Percentiles rank a stretch among this genome's conserved stretches.
These are phyloP conservation scores for Hyphopichia khmerensis DNA, from an alignment of 1,139 yeast species.

Conservation along the genomic window DNA sequence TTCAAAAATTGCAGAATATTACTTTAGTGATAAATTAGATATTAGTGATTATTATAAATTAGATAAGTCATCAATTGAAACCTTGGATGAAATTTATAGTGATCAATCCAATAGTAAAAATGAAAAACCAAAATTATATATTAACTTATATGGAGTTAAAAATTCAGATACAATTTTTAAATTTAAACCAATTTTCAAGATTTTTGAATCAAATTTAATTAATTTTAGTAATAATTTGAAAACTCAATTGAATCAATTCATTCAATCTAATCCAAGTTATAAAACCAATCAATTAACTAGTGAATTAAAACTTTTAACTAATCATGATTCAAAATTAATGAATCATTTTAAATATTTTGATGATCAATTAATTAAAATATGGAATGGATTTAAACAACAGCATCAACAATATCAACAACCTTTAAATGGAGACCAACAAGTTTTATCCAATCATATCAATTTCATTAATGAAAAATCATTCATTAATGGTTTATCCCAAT, in stretches of 20 bases:
- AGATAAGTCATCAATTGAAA: slow-evolving; percentile 27
- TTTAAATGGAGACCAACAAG: slow-evolving; percentile 1
- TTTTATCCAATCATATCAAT: slow-evolving; percentile 10
- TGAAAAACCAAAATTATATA: slow-evolving; percentile 31
- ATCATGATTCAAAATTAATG: slow-evolving; percentile 21
- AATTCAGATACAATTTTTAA: slow-evolving; percentile 22
- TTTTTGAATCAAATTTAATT: slow-evolving; percentile 9
- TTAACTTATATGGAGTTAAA: slow-evolving; percentile 42
- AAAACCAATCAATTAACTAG: slow-evolving; percentile 25
- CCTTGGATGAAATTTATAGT: slow-evolving; percentile 15
- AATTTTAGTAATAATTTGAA: slow-evolving; percentile 11
- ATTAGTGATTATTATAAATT: slow-evolving; percentile 32
- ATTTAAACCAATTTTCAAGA: slow-evolving; percentile 18
- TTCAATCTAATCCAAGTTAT: not conserved
- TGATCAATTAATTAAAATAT: slow-evolving; percentile 30
- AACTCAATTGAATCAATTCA: not conserved
- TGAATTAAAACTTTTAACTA: slow-evolving; percentile 33
- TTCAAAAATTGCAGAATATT: slow-evolving; percentile 21
- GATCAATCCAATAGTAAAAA: slow-evolving; percentile 12
- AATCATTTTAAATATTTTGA: slow-evolving; percentile 34
- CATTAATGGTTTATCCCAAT: slow-evolving; percentile 48
- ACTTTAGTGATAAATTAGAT: slow-evolving; percentile 45
- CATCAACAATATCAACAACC: too few relatives aligned
- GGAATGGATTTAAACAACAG: slow-evolving; percentile 28
- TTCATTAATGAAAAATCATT: slow-evolving; percentile 44